Conservation (phyloP, 139 green algal genomes). For the Zygnema cylindricum region DNA sequence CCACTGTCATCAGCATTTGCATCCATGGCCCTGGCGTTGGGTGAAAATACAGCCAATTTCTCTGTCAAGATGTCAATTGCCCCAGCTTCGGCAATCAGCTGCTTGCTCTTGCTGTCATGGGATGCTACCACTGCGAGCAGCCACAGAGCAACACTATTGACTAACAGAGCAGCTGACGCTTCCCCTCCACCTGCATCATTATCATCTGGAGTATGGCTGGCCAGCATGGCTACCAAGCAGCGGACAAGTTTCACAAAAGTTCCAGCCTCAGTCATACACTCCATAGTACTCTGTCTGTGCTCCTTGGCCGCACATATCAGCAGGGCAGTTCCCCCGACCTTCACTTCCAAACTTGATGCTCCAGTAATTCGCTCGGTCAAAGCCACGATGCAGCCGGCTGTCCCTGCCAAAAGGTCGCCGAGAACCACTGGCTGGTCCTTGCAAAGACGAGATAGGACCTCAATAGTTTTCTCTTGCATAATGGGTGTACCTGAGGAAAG, state of each 20-base stretch:
- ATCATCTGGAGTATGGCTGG: slow-evolving; percentile 13
- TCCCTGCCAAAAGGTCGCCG: slow-evolving; percentile 41
- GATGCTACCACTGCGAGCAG: slow-evolving; percentile 49
- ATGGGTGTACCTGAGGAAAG: slow-evolving; percentile 22
- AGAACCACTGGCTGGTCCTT: slow-evolving; percentile 48
- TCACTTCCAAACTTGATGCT: slow-evolving; percentile 40
- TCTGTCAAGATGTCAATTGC: slow-evolving; percentile 40
- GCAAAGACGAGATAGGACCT: slow-evolving; percentile 53
- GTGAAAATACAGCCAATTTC: slow-evolving; percentile 40
- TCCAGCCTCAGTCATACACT: slow-evolving; percentile 31
- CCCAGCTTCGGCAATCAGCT: slow-evolving; percentile 27
- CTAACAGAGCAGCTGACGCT: slow-evolving; percentile 11
- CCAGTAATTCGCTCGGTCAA: slow-evolving; percentile 43
- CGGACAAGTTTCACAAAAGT: slow-evolving; percentile 32
- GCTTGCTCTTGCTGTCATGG: slow-evolving; percentile 37
- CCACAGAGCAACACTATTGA: slow-evolving; percentile 50
- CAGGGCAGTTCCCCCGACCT: slow-evolving; percentile 50
- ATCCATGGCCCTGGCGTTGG: slow-evolving; percentile 24
- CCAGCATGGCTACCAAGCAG: slow-evolving; percentile 52
- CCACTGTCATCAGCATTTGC: slow-evolving; percentile 27
- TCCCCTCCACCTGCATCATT: background rate
- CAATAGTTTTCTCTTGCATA: slow-evolving; percentile 54
- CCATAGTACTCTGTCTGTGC: slow-evolving; percentile 48
- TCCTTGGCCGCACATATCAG: slow-evolving; percentile 57
- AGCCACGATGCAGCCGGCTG: slow-evolving; percentile 42